Evolutionary conservation across 345 rosid genomes (phyloP), one percentile per base, ranked within the genome.

Genomic region (Eucalyptus viminalis): DNA sequence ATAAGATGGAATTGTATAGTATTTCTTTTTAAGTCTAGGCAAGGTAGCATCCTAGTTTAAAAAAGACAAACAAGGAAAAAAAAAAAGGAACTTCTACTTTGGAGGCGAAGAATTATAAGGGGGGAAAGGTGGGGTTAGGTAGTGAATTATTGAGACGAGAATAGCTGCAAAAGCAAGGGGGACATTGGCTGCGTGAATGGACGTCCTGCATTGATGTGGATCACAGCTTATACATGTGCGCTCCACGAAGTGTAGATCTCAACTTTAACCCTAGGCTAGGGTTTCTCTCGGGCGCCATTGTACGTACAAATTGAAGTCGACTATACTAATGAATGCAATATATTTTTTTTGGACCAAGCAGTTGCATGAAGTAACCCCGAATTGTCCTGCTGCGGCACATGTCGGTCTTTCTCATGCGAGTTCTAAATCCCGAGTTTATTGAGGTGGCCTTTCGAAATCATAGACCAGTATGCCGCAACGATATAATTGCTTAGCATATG

Each of bases 311-410:
- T 11, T 76, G 83, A 76, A 76, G 83, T 21, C 83, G 27, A 76
- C 24, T 11, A 6, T 3, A 19, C 81, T 17, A 34, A 17, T 10
- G 6, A 72, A 17, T 34, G 81, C 81, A 34, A 34, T 7, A 34
- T 34, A 53, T 53, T 24, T 8, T 8, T 53, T 53, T 53, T 21
- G 58, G 58, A 53, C 80, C 21, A 31, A 67, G 40, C 34, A n/a
- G 11, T 67, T 31, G 9, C 24, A 34, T 9, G 44, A 69, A 69
- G 44, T 19, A 10, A 69, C 11, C 43, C 24, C 24, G 6, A 10
- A 16, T 31, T 4, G 6, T 67, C 34, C 40, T 2, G 1, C 76
- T 5, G 3, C 4, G 3, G 45, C 27, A 4, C 3, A 2, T 13
- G 0, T 11, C 8, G 27, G 2, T 19, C 45, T 37, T 37, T 72